Base-by-base conservation (phyloP, 1,284 basidiomycete genomes). In the Fomes fomentarius region DNA sequence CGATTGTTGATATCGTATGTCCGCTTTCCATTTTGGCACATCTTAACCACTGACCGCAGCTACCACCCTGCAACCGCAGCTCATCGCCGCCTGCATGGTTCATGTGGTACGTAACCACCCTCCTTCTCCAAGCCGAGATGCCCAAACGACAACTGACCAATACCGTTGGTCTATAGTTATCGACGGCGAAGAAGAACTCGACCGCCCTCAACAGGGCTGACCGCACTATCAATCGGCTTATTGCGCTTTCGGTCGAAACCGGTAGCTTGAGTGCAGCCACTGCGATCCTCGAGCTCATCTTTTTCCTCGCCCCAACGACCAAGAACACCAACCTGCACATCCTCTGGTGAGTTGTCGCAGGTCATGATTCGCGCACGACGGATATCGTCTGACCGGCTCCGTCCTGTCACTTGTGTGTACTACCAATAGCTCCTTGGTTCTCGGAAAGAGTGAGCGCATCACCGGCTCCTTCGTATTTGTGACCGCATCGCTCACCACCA, bases 61-160 rank as follows among this genome's bases (percentile, higher is more conserved):
- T n/a, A n/a, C n/a, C n/a, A n/a, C n/a, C n/a, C n/a, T n/a, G n/a
- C n/a, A 12, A 30, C 33, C 33, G 8, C 38, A 52, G 26, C 12
- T 58, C 21, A 64, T 64, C 31, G 60, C 62, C 11, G 17, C 55
- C 12, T 22, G 47, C 17, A 64, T 64, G 62, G 62, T 54, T 2
- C 51, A 49, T 30, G n/a, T 61, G 43, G 62, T 60, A 43, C 33
- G 52, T 48, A 35, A 6, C 19, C 22, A 35, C 4, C 3, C 4
- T 28, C 38, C n/a, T n/a, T n/a, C n/a, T n/a, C n/a, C n/a, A 17
- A 25, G 6, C 28, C 28, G 34, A n/a, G 21, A 4, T n/a, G n/a
- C n/a, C n/a, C n/a, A n/a, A n/a, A 24, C 14, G n/a, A 12, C 10
- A 4, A 21, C 14, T 24, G 19, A n/a, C 21, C 14, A 22, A 28